Evolutionary conservation across 805 yeast genomes (phyloP).

Genomic region (Candida endomychidarum): DNA sequence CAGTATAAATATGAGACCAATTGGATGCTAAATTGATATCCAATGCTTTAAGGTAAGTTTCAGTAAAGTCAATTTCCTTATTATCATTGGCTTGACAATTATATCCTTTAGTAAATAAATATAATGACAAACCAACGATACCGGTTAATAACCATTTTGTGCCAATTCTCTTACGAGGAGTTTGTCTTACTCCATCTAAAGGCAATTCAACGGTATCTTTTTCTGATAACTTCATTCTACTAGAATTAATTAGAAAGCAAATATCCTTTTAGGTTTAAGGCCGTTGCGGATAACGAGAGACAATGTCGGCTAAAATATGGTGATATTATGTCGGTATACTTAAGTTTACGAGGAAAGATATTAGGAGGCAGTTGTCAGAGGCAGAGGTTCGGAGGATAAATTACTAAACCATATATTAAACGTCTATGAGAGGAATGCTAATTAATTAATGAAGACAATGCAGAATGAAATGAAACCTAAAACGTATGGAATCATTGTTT

Average conservation of each 20-base stretch:
- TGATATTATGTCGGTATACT: no score
- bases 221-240: not conserved
- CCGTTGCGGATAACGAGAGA: not conserved
- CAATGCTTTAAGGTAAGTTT: constrained; percentile 26
- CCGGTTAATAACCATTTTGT: not conserved
- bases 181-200: constrained; percentile 1
- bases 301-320: not conserved
- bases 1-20: constrained; percentile 42
- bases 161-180: not conserved
- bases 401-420: not conserved
- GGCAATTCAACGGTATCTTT: constrained; percentile 3
- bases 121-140: not conserved
- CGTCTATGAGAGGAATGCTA: not conserved
- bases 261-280: no score
- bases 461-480: constrained; percentile 3
- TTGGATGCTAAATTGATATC: constrained; percentile 39
- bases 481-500: constrained; percentile 3
- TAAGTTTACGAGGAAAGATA: no score
- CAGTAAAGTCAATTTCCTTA: constrained; percentile 10
- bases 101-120: not conserved
- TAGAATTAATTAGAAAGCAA: no score
- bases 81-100: not conserved
- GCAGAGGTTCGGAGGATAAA: no score
- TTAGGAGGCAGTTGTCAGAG: no score
- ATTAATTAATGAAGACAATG: not conserved